phyloP scores from a whole-genome alignment of 371 early-diverging fungal species.

The Nematocida minor region DNA sequence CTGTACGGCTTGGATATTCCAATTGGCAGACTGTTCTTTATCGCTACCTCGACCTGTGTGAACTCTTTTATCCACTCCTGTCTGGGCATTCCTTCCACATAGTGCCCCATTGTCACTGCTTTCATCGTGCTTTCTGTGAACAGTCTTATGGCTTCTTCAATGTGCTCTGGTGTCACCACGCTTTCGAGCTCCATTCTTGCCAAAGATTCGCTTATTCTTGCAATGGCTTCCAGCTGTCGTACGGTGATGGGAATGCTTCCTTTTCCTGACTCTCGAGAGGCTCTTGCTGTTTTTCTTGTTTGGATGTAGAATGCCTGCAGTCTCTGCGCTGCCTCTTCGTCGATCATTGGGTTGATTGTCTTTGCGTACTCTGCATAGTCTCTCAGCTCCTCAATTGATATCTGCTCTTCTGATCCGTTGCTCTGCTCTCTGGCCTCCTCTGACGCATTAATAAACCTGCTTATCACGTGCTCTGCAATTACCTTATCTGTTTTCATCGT shows the following conservation, averaged over 20 bases:
- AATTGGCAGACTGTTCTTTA: slow-evolving; percentile 60
- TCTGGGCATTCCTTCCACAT: slow-evolving; percentile 65
- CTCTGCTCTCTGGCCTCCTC: slow-evolving; percentile 7
- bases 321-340: slow-evolving; percentile 57
- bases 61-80: slow-evolving; percentile 54
- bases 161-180: slow-evolving; percentile 77
- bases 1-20: slow-evolving; percentile 53
- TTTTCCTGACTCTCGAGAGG: slow-evolving; percentile 70
- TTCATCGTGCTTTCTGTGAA: slow-evolving; percentile 95
- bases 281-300: slow-evolving; percentile 77
- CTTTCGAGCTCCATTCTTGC: slow-evolving; percentile 90
- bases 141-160: slow-evolving; percentile 92
- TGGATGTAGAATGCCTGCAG: slow-evolving; percentile 84
- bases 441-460: slow-evolving; percentile 41
- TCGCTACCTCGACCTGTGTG: slow-evolving; percentile 48
- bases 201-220: slow-evolving; percentile 92
- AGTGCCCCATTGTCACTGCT: slow-evolving; percentile 68
- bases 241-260: slow-evolving; percentile 94
- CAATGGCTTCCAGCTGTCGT: slow-evolving; percentile 94
- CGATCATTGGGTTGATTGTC: slow-evolving; percentile 59
- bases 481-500: slow-evolving; percentile 76
- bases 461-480: slow-evolving; percentile 65
- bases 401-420: neutral
- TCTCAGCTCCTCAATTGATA: slow-evolving; percentile 48
- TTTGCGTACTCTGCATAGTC: slow-evolving; percentile 64